Base-by-base conservation (phyloP, 352 stramenopile genomes). In the Globisporangium camurandrum region DNA sequence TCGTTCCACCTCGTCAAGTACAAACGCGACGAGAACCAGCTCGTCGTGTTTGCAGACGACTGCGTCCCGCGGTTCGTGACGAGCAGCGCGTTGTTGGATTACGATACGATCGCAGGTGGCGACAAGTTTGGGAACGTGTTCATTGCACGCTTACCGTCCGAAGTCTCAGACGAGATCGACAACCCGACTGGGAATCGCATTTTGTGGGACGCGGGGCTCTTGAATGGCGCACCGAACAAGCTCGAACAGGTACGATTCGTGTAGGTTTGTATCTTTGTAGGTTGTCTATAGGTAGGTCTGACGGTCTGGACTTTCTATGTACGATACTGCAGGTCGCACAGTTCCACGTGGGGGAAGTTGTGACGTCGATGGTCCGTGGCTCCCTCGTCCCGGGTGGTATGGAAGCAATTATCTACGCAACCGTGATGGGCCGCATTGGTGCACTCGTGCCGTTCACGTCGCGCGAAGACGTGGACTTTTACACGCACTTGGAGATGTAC, bases 121-220 rank as follows among this genome's bases (percentile, higher is more conserved):
- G 97, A 99, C 75, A 99, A 99, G 64, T 99, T 99, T 69, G 97
- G 97, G 31, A 99, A 99, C 69, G 71, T 99, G 11, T 98, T 98
- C 52, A 81, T 99, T 16, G 71, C 98, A 34, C 81, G 97, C 11
- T 57, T 99, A 39, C 95, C 95, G 41, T 84, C 80, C 0, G 83
- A 95, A 51, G 82, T 94, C 1, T 96, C 96, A n/a, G 95, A 97
- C 49, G 91, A 97, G 55, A 88, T 97, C n/a, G 88, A 98, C 53
- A 98, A 98, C 55, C 81, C 95, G 12, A 96, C 93, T 1, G 96
- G 96, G 9, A 97, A 97, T 51, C 86, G 93, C 46, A 97, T 98
- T 54, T 58, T 99, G 2, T 99, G 97, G 96, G 97, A 99, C 59
- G 75, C 88, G 28, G 85, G 87, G 2, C 63, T 94, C 40, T 59